These are phyloP conservation scores for Xylariales sp. DNA, from an alignment of 2,329 filamentous ascomycete species.

Conservation along the genomic window DNA sequence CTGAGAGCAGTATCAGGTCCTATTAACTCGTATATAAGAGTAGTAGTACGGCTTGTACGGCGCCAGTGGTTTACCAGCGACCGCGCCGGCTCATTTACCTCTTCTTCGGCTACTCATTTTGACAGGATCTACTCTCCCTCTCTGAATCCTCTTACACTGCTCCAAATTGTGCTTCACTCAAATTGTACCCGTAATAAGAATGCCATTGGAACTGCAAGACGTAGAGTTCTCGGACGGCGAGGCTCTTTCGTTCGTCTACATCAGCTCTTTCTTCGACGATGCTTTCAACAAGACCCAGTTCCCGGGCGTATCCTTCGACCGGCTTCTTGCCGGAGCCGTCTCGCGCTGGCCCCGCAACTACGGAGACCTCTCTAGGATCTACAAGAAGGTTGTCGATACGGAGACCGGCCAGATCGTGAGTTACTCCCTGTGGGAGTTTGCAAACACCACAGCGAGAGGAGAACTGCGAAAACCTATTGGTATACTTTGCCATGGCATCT, in stretches of 20 bases:
- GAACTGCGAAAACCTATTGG: neutral
- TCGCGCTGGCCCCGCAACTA: neutral
- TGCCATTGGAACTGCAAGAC: neutral
- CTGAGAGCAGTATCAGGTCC: too few relatives aligned
- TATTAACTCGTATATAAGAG: too few relatives aligned
- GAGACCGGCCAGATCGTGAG: neutral
- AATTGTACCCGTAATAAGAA: too few relatives aligned
- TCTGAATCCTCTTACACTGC: too few relatives aligned
- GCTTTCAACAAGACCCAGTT: neutral
- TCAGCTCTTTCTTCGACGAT: neutral
- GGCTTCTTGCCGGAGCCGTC: neutral
- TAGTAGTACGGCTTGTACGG: too few relatives aligned
- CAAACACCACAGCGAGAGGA: neutral
- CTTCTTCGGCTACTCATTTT: too few relatives aligned
- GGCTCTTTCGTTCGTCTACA: neutral
- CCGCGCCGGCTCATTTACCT: too few relatives aligned
- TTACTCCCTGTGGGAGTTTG: neutral
- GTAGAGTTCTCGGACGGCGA: neutral
- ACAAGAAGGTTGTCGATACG: slow-evolving; percentile 1
- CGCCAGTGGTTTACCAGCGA: too few relatives aligned
- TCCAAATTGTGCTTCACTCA: too few relatives aligned
- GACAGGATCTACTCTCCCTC: too few relatives aligned
- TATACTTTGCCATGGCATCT: neutral
- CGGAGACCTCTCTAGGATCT: neutral
- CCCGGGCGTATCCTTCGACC: neutral